Evolutionary conservation across 257 asterid genomes (phyloP).

Genomic region (Misopates orontium): DNA sequence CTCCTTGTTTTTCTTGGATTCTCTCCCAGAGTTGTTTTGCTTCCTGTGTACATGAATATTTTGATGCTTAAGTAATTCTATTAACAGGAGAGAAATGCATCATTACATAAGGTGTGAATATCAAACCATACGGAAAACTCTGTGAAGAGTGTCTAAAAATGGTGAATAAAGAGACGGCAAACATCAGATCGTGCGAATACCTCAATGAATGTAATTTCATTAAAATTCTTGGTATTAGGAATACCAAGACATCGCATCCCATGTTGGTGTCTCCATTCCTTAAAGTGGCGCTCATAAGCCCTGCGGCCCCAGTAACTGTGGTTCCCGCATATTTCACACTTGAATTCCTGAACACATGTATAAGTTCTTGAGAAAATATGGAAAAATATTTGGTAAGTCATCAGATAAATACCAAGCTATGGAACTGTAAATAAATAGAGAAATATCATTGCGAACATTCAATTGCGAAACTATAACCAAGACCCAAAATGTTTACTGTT

Average conservation of each 20-base stretch:
- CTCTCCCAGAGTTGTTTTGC: conserved; percentile 94
- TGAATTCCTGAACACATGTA: conserved; percentile 71
- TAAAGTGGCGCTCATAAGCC: conserved; percentile 98
- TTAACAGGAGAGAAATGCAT: not conserved
- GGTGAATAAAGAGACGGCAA: not conserved
- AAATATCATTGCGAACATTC: not conserved
- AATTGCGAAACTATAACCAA: too few relatives aligned
- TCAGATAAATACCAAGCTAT: not conserved
- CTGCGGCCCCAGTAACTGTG: conserved; percentile 99
- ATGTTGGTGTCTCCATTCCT: conserved; percentile 98
- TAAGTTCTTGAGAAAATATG: conserved; percentile 16
- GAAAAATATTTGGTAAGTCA: not conserved
- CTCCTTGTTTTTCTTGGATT: conserved; percentile 83
- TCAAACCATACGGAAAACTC: not conserved
- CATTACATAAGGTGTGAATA: not conserved
- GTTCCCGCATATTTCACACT: conserved; percentile 98
- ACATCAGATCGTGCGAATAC: conserved; percentile 29
- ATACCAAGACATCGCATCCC: conserved; percentile 99
- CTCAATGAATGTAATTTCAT: conserved; percentile 90
- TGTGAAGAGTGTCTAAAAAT: not conserved
- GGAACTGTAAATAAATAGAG: not conserved
- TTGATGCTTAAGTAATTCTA: conserved; percentile 1
- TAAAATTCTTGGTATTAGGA: conserved; percentile 94
- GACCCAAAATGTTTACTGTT: too few relatives aligned
- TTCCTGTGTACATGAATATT: conserved; percentile 52